These are phyloP conservation scores for Lepiota venenata DNA, from an alignment of 768 basidiomycete species.

Conservation along the genomic window DNA sequence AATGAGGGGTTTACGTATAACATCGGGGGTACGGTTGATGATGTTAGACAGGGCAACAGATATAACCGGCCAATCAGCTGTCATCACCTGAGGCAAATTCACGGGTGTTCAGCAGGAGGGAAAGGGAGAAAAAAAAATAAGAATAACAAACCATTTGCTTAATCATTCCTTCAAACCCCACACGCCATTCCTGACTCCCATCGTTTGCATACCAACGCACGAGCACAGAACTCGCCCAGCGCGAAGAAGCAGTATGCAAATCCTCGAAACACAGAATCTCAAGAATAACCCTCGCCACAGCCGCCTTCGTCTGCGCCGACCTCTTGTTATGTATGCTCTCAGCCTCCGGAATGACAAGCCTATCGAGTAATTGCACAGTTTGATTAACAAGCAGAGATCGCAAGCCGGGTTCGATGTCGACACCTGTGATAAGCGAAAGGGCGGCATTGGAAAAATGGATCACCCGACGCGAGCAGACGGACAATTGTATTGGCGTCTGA, in stretches of 20 bases:
- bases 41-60: no score
- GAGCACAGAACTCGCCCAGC: constrained; percentile 18
- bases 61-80: not conserved
- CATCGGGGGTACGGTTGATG: no score
- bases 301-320: constrained; percentile 31
- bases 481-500: constrained; percentile 34
- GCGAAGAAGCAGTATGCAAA: constrained; percentile 3
- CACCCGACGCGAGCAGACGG: constrained; percentile 48
- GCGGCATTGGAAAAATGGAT: constrained; percentile 26
- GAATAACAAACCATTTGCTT: constrained; percentile 18
- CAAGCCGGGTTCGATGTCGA: constrained; percentile 16
- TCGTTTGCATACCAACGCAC: constrained; percentile 20
- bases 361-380: constrained; percentile 37
- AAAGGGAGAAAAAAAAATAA: not conserved
- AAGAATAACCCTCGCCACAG: constrained; percentile 40
- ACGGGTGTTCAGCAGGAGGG: not conserved
- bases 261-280: constrained; percentile 24
- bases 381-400: constrained; percentile 22
- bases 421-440: constrained; percentile 14
- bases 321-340: constrained; percentile 29
- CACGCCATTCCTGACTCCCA: constrained; percentile 16
- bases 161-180: constrained; percentile 20
- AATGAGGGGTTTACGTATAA: no score
- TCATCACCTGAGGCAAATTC: not conserved
- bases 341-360: constrained; percentile 47